Evolutionary conservation across 306 rosid genomes (phyloP).

Genomic region (Prunus persica): DNA sequence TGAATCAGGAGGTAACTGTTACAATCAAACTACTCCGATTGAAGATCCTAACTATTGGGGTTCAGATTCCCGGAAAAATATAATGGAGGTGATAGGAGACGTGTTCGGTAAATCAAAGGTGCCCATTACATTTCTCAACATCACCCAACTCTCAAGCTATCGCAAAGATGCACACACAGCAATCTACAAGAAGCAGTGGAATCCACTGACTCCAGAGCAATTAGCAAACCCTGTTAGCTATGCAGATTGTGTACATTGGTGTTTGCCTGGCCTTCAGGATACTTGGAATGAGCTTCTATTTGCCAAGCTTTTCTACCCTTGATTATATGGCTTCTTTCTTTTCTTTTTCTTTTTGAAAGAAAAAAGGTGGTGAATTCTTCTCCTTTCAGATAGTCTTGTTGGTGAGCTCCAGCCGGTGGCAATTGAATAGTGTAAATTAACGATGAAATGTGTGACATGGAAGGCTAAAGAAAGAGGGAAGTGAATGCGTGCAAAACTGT

Average conservation of each 20-base stretch:
- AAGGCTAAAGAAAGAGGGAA: conserved; percentile 1
- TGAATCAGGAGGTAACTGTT: conserved; percentile 61
- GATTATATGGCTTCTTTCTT: background rate
- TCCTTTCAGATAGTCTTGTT: background rate
- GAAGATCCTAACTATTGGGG: conserved; percentile 76
- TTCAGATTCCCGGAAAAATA: conserved; percentile 61
- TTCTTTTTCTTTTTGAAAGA: no score
- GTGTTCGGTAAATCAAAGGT: conserved; percentile 60
- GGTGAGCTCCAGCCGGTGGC: background rate
- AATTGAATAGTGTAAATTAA: background rate
- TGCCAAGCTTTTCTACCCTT: conserved; percentile 78
- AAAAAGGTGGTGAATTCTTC: background rate
- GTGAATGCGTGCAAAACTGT: conserved; percentile 10
- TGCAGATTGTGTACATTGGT: conserved; percentile 96
- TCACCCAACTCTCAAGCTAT: conserved; percentile 79
- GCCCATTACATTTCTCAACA: conserved; percentile 79
- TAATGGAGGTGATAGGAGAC: conserved; percentile 81
- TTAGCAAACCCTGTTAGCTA: conserved; percentile 80
- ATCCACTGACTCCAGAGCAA: conserved; percentile 66
- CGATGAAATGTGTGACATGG: background rate
- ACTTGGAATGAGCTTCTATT: conserved; percentile 97
- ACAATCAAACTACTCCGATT: conserved; percentile 73
- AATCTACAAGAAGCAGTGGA: conserved; percentile 94
- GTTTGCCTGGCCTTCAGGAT: conserved; percentile 97
- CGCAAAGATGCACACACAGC: conserved; percentile 91